A percentile compares a stretch with the other conserved stretches of the same genome.
phyloP scores from a whole-genome alignment of 768 basidiomycete species.

The Basidioascus undulatus region DNA sequence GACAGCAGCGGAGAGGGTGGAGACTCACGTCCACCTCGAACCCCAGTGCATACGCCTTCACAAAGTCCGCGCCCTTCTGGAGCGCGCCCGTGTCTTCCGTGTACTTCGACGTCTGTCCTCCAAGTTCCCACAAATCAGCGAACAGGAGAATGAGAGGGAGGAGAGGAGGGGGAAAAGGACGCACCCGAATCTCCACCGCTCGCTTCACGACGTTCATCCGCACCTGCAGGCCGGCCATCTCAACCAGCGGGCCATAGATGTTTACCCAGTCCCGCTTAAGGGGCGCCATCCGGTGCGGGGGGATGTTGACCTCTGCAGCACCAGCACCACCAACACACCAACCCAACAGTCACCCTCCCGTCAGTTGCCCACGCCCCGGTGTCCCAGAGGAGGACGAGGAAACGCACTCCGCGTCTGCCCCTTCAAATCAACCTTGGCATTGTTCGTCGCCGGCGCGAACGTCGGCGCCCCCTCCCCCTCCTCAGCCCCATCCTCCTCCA shows the following conservation, averaged over 20 bases:
- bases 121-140: too few relatives aligned
- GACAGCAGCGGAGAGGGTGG: slow-evolving; percentile 1
- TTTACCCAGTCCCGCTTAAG: slow-evolving; percentile 90
- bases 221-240: slow-evolving; percentile 81
- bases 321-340: too few relatives aligned
- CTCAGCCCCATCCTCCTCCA: too few relatives aligned
- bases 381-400: too few relatives aligned
- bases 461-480: too few relatives aligned
- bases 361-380: too few relatives aligned
- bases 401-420: too few relatives aligned
- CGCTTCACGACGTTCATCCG: slow-evolving; percentile 83
- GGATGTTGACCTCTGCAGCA: slow-evolving; percentile 76
- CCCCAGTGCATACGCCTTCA: slow-evolving; percentile 79
- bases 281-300: slow-evolving; percentile 92
- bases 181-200: slow-evolving; percentile 76
- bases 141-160: slow-evolving; percentile 14
- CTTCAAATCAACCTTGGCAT: too few relatives aligned
- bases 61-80: slow-evolving; percentile 92
- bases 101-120: slow-evolving; percentile 57
- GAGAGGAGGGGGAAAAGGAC: slow-evolving; percentile 14
- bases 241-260: slow-evolving; percentile 82
- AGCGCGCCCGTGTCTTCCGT: slow-evolving; percentile 80
- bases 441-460: too few relatives aligned
- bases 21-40: slow-evolving; percentile 71
- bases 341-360: too few relatives aligned